A percentile compares a stretch with the other conserved stretches of the same genome.
These are phyloP conservation scores for Boletus tomentosulus DNA, from an alignment of 768 basidiomycete genomes.

Conservation along the genomic window DNA sequence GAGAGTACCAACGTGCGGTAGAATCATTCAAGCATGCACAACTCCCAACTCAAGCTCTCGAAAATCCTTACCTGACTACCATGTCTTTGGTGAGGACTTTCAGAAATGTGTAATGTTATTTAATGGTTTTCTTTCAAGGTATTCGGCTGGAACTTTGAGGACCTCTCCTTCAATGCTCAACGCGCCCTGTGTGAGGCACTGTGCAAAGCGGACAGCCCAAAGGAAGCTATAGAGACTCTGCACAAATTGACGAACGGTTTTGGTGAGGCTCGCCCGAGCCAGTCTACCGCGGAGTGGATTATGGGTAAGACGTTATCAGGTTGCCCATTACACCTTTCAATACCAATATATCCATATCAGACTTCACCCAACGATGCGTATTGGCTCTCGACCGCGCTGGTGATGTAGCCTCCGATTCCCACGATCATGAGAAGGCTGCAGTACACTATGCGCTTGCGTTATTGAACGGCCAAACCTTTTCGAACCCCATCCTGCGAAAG, in stretches of 20 bases:
- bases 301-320: neutral
- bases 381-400: neutral
- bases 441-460: constrained; percentile 1
- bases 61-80: constrained; percentile 2
- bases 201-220: neutral
- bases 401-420: neutral
- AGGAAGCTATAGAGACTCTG: neutral
- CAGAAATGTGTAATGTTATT: neutral
- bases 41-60: neutral
- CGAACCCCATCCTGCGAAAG: neutral
- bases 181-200: constrained; percentile 2
- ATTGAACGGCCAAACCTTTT: neutral
- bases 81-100: constrained; percentile 4
- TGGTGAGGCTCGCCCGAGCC: neutral
- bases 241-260: neutral
- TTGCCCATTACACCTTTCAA: neutral
- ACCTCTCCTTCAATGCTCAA: neutral
- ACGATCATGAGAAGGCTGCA: neutral
- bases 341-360: neutral
- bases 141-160: constrained; percentile 7
- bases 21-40: constrained; percentile 1
- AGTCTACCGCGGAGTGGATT: neutral
- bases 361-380: constrained; percentile 1
- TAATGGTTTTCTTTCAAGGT: neutral
- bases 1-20: constrained; percentile 3